Percentiles rank a stretch among this genome's conserved stretches.
phyloP scores from a whole-genome alignment of 257 asterid genomes.

The Solanum appendiculatum region DNA sequence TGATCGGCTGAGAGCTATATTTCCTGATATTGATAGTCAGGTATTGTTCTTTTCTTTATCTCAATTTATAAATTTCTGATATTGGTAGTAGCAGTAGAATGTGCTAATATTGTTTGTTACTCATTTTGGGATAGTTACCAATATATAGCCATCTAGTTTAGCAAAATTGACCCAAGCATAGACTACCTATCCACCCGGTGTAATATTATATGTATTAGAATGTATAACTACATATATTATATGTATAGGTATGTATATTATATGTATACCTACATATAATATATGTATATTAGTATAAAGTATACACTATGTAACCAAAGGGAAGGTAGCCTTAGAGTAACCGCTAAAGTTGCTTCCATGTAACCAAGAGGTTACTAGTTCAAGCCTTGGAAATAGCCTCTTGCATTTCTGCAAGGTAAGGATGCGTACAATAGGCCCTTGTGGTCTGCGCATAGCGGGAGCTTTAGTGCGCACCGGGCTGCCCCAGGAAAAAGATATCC shows the following conservation, averaged over 20 bases:
- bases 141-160: background rate
- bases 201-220: too few relatives aligned
- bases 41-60: conserved; percentile 4
- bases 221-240: too few relatives aligned
- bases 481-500: background rate
- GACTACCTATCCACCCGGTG: background rate
- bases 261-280: too few relatives aligned
- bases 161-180: background rate
- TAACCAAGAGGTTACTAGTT: background rate
- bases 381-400: background rate
- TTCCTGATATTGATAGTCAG: conserved; percentile 53
- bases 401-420: background rate
- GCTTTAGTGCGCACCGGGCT: background rate
- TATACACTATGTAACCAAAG: background rate
- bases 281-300: background rate
- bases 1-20: conserved; percentile 44
- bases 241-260: too few relatives aligned
- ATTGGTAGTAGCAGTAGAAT: background rate
- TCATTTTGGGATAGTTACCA: background rate
- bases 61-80: background rate
- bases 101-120: background rate
- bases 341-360: background rate
- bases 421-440: background rate
- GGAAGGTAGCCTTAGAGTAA: background rate
- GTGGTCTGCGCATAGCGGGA: background rate